Conservation (phyloP, 1,284 basidiomycete genomes). For the Melampsora larici-populina region DNA sequence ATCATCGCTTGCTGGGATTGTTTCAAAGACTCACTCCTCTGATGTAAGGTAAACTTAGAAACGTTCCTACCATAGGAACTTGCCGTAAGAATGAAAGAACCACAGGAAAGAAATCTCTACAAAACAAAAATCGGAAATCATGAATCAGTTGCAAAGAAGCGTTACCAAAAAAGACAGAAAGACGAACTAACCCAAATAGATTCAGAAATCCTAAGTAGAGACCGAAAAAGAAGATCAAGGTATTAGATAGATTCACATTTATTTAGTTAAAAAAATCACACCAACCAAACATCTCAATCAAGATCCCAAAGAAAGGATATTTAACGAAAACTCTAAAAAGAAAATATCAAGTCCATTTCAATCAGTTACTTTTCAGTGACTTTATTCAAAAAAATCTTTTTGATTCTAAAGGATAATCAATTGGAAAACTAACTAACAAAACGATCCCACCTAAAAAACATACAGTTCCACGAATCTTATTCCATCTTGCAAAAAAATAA, state of each 20-base stretch:
- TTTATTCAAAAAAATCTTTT: no score
- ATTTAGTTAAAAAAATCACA: conserved; percentile 72
- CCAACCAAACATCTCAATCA: conserved; percentile 92
- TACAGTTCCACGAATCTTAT: conserved; percentile 83
- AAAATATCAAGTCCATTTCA: neutral
- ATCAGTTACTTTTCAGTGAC: no score
- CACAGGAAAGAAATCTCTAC: conserved; percentile 98
- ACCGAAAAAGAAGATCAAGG: neutral
- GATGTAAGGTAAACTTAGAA: conserved; percentile 70
- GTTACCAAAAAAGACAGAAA: conserved; percentile 1
- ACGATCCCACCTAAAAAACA: conserved; percentile 54
- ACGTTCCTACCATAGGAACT: conserved; percentile 82
- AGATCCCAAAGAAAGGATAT: conserved; percentile 88
- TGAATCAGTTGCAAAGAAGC: neutral
- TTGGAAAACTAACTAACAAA: conserved; percentile 45
- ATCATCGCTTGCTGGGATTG: no score
- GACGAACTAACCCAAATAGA: conserved; percentile 79
- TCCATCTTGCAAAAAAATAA: conserved; percentile 93
- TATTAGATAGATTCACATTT: neutral
- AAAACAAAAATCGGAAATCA: neutral
- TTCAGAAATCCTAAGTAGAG: conserved; percentile 71
- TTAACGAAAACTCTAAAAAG: conserved; percentile 69
- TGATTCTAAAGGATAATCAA: no score
- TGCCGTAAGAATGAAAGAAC: conserved; percentile 93
- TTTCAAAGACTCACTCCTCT: conserved; percentile 54